Evolutionary conservation across 805 yeast species (phyloP).

Genomic region (Hanseniaspora valbyensis): DNA sequence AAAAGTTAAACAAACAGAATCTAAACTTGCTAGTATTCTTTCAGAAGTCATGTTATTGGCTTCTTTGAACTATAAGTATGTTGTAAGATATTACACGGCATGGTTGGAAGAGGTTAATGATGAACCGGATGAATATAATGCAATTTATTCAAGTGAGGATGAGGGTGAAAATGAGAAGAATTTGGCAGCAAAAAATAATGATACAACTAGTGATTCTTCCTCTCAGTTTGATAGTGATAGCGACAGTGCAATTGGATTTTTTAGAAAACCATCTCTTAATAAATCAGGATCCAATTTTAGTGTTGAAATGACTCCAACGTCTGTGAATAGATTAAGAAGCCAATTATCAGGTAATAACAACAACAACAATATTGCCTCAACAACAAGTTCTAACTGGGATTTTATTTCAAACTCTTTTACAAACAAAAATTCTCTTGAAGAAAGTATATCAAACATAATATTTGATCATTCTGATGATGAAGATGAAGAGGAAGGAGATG

Average conservation of each 20-base stretch:
- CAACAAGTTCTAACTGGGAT: conserved; percentile 37
- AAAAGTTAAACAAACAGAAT: conserved; percentile 72
- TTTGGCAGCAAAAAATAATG: too few relatives aligned
- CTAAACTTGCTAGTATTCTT: conserved; percentile 66
- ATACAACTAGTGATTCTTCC: conserved; percentile 29
- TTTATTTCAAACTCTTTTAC: conserved; percentile 55
- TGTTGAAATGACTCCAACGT: conserved; percentile 13
- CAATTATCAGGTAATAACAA: not conserved
- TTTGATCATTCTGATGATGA: conserved; percentile 8
- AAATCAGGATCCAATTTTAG: conserved; percentile 26
- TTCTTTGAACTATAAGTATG: conserved; percentile 85
- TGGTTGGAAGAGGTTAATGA: conserved; percentile 72
- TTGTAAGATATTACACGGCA: conserved; percentile 91
- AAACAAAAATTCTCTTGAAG: conserved; percentile 12
- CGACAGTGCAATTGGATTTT: conserved; percentile 11
- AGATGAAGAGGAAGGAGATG: conserved; percentile 15
- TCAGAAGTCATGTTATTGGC: conserved; percentile 90
- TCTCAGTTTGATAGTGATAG: conserved; percentile 24
- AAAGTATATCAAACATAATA: conserved; percentile 10
- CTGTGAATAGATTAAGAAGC: not conserved
- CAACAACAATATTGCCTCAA: not conserved
- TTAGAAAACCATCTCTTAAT: conserved; percentile 25
- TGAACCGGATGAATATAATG: conserved; percentile 28
- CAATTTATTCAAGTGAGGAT: conserved; percentile 18
- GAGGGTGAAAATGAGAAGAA: conserved; percentile 20